These are phyloP conservation scores for Metarhizium guizhouense DNA, from an alignment of 2,329 filamentous ascomycete species.

Conservation along the genomic window DNA sequence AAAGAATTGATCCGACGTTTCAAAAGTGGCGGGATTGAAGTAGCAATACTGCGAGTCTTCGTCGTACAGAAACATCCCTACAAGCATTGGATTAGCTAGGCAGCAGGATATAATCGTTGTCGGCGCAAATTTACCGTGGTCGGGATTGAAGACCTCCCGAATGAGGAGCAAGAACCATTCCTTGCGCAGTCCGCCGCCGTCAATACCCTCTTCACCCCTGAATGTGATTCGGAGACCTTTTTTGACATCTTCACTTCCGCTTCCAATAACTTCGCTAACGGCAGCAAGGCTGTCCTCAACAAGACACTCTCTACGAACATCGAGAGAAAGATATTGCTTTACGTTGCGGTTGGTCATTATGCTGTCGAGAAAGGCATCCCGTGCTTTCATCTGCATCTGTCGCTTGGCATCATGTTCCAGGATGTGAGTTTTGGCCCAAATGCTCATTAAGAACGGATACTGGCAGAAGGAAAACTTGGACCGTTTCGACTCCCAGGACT, in stretches of 20 bases:
- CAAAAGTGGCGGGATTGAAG: constrained; percentile 84
- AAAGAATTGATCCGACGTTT: constrained; percentile 87
- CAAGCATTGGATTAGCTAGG: constrained; percentile 7
- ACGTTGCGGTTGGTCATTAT: constrained; percentile 67
- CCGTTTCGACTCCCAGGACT: constrained; percentile 70
- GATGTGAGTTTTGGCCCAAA: constrained; percentile 87
- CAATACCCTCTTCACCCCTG: constrained; percentile 79
- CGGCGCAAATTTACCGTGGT: constrained; percentile 56
- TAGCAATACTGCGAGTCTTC: constrained; percentile 87
- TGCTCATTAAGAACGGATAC: constrained; percentile 84
- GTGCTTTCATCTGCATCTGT: constrained; percentile 82
- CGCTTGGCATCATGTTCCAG: constrained; percentile 79
- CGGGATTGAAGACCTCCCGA: constrained; percentile 82
- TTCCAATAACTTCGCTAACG: constrained; percentile 77
- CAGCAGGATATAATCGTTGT: background rate
- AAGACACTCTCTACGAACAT: constrained; percentile 73
- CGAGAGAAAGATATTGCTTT: constrained; percentile 69
- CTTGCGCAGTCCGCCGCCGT: constrained; percentile 81
- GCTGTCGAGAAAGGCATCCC: constrained; percentile 85
- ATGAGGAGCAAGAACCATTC: constrained; percentile 91
- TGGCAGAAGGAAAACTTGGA: constrained; percentile 82
- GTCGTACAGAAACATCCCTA: constrained; percentile 87
- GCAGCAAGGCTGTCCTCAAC: constrained; percentile 80
- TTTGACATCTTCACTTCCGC: constrained; percentile 76
- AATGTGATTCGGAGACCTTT: constrained; percentile 84